These are phyloP conservation scores for Coemansia sp. DNA, from an alignment of 192 early-diverging fungal species.

Conservation along the genomic window DNA sequence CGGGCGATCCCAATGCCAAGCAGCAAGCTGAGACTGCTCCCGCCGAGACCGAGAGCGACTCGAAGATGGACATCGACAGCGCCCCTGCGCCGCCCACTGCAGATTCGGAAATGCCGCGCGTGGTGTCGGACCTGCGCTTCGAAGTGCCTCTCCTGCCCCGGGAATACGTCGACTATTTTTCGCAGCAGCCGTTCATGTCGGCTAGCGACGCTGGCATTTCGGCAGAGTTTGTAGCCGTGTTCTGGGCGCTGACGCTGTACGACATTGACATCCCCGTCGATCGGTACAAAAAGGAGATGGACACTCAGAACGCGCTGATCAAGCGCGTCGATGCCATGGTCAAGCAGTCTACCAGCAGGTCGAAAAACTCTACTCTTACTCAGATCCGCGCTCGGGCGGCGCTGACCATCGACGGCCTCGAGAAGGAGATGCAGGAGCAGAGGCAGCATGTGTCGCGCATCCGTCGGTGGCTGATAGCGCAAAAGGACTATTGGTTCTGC, in stretches of 20 bases:
- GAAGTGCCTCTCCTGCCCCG: constrained; percentile 43
- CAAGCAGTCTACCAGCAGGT: constrained; percentile 22
- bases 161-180: constrained; percentile 38
- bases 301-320: constrained; percentile 23
- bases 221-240: constrained; percentile 43
- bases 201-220: constrained; percentile 28
- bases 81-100: not conserved
- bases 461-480: constrained; percentile 46
- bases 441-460: constrained; percentile 40
- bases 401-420: constrained; percentile 25
- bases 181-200: constrained; percentile 19
- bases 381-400: constrained; percentile 29
- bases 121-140: constrained; percentile 26
- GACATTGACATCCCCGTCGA: constrained; percentile 39
- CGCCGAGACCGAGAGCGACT: not conserved
- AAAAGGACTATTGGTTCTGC: constrained; percentile 54
- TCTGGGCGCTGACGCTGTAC: constrained; percentile 39
- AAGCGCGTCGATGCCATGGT: constrained; percentile 29
- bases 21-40: not conserved
- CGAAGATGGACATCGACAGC: not conserved
- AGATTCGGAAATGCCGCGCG: constrained; percentile 12
- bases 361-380: constrained; percentile 20
- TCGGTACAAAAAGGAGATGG: constrained; percentile 43
- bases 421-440: constrained; percentile 37
- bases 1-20: not conserved